phyloP scores from a whole-genome alignment of 169 alveolate genomes.

The Cyclospora cayetanensis region DNA sequence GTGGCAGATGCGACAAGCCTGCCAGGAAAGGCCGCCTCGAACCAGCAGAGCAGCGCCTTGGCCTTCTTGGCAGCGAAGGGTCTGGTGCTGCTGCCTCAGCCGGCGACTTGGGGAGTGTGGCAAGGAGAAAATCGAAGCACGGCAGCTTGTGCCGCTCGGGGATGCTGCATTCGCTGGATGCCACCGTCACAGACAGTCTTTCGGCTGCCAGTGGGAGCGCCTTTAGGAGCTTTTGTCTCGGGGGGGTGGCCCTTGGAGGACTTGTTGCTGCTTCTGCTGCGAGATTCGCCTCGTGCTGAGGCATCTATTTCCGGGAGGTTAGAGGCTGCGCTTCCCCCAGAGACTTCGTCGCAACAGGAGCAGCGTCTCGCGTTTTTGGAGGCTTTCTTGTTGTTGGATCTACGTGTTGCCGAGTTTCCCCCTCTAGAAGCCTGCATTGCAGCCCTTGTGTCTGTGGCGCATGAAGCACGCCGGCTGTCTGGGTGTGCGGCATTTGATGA shows the following conservation, averaged over 20 bases:
- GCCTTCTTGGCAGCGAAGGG: neutral
- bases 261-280: neutral
- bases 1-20: neutral
- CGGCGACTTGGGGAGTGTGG: neutral
- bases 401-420: slow-evolving; percentile 1
- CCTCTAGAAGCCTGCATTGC: neutral
- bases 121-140: neutral
- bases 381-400: neutral
- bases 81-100: slow-evolving; percentile 59
- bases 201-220: slow-evolving; percentile 60
- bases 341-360: neutral
- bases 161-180: slow-evolving; percentile 37
- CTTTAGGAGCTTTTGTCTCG: neutral
- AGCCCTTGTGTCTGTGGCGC: neutral
- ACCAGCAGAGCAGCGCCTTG: neutral
- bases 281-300: neutral
- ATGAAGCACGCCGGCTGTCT: neutral
- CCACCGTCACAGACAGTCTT: neutral
- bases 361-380: slow-evolving; percentile 21
- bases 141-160: neutral
- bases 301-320: neutral
- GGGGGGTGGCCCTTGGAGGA: slow-evolving; percentile 43
- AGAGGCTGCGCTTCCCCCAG: neutral
- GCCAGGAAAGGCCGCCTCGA: neutral
- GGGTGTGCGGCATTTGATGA: neutral